Evolutionary conservation across 805 yeast species (phyloP).

Genomic region (Saccharomycopsis schoenii): DNA sequence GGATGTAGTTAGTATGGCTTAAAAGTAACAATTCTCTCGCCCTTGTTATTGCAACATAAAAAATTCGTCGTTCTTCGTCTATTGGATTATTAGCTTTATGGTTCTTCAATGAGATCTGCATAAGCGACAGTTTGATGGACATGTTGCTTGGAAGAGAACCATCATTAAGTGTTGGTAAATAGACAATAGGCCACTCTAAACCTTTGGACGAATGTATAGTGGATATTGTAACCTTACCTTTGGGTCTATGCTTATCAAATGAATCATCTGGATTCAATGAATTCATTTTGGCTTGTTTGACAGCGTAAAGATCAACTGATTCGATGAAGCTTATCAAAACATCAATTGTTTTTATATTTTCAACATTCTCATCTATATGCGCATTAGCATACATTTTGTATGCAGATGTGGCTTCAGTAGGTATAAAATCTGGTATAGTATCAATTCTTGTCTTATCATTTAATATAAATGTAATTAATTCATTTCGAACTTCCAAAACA

Average conservation of each 20-base stretch:
- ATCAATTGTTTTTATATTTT: slow-evolving; percentile 3
- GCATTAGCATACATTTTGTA: not conserved
- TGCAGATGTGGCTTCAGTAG: slow-evolving; percentile 9
- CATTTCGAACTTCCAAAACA: slow-evolving; percentile 31
- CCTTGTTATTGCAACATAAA: slow-evolving; percentile 84
- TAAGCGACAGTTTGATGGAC: slow-evolving; percentile 17
- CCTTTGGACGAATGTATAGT: slow-evolving; percentile 94
- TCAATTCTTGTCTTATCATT: not conserved
- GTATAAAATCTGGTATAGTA: slow-evolving; percentile 5
- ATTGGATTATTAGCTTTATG: slow-evolving; percentile 21
- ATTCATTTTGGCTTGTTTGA: slow-evolving; percentile 8
- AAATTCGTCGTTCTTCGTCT: slow-evolving; percentile 74
- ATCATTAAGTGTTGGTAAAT: slow-evolving; percentile 63
- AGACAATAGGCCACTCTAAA: slow-evolving; percentile 90
- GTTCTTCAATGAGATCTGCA: not conserved
- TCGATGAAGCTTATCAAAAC: slow-evolving; percentile 26
- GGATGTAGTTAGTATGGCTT: not conserved
- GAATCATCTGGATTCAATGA: not conserved
- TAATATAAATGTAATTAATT: slow-evolving; percentile 29
- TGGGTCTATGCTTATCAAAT: not conserved
- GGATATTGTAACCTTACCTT: slow-evolving; percentile 43
- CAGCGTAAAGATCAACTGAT: slow-evolving; percentile 29
- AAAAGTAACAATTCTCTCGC: slow-evolving; percentile 45
- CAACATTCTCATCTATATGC: not conserved
- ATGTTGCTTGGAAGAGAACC: slow-evolving; percentile 51